phyloP scores from a whole-genome alignment of 805 yeast genomes.

The Debaryomyces hansenii region DNA sequence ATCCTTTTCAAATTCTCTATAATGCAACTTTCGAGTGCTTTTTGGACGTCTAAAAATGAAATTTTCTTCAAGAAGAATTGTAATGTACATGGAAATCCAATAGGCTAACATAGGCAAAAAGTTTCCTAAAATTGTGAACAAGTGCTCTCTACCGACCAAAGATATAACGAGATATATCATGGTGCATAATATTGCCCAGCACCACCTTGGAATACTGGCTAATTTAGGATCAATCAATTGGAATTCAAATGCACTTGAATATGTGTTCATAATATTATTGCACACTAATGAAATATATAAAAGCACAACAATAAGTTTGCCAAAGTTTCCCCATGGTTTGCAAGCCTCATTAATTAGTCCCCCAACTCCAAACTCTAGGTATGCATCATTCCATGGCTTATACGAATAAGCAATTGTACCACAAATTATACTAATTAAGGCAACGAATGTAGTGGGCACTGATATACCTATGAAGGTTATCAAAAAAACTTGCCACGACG shows the following conservation, averaged over 20 bases:
- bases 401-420: conserved; percentile 33
- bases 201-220: conserved; percentile 36
- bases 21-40: conserved; percentile 22
- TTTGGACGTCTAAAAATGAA: conserved; percentile 25
- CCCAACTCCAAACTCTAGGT: conserved; percentile 29
- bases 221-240: conserved; percentile 29
- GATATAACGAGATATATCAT: conserved; percentile 32
- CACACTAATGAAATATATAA: conserved; percentile 33
- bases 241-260: conserved; percentile 34
- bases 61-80: conserved; percentile 36
- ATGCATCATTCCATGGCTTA: conserved; percentile 32
- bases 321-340: conserved; percentile 37
- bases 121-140: conserved; percentile 34
- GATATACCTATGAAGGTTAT: conserved; percentile 28
- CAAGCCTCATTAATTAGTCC: conserved; percentile 32
- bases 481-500: conserved; percentile 22
- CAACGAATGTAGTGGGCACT: conserved; percentile 36
- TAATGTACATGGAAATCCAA: conserved; percentile 41
- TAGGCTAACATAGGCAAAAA: conserved; percentile 44
- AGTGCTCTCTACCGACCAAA: conserved; percentile 31
- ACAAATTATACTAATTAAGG: conserved; percentile 27
- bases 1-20: conserved; percentile 23
- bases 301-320: conserved; percentile 31
- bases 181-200: conserved; percentile 34
- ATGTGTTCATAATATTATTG: conserved; percentile 38